These are phyloP conservation scores for Phaffia rhodozyma DNA, from an alignment of 1,284 basidiomycete species.

Conservation along the genomic window DNA sequence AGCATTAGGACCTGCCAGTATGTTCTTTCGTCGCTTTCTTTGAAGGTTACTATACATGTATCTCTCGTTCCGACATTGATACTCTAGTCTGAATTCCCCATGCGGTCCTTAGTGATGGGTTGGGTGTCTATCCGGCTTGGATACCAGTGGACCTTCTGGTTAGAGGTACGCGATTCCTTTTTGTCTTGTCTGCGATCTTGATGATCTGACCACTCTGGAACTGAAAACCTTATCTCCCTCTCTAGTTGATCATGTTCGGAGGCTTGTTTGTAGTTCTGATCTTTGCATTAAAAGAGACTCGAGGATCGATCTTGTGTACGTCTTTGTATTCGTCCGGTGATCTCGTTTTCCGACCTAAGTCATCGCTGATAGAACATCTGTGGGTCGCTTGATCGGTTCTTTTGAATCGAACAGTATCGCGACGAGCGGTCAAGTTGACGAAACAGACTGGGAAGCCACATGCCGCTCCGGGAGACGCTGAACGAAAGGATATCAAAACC, in stretches of 20 bases:
- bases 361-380: too few relatives aligned
- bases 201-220: neutral
- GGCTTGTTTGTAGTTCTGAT: neutral
- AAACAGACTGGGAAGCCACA: slow-evolving; percentile 33
- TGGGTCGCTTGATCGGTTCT: too few relatives aligned
- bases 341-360: too few relatives aligned
- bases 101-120: neutral
- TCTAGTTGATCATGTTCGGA: neutral
- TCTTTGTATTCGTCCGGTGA: too few relatives aligned
- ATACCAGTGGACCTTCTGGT: slow-evolving; percentile 11
- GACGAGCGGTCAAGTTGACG: slow-evolving; percentile 32
- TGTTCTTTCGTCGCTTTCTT: too few relatives aligned
- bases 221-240: neutral
- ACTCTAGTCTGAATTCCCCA: neutral
- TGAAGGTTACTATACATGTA: neutral
- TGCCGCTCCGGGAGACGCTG: slow-evolving; percentile 20
- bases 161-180: neutral
- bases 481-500: slow-evolving; percentile 9
- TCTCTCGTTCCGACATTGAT: neutral
- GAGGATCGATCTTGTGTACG: slow-evolving; percentile 4
- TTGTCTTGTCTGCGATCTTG: neutral
- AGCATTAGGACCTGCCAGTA: neutral
- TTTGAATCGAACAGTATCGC: slow-evolving; percentile 6
- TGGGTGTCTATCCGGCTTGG: slow-evolving; percentile 3
- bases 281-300: slow-evolving; percentile 7